Evolutionary conservation across 257 asterid genomes (phyloP), one percentile per base, ranked within the genome.

Genomic region (Coffea eugenioides): DNA sequence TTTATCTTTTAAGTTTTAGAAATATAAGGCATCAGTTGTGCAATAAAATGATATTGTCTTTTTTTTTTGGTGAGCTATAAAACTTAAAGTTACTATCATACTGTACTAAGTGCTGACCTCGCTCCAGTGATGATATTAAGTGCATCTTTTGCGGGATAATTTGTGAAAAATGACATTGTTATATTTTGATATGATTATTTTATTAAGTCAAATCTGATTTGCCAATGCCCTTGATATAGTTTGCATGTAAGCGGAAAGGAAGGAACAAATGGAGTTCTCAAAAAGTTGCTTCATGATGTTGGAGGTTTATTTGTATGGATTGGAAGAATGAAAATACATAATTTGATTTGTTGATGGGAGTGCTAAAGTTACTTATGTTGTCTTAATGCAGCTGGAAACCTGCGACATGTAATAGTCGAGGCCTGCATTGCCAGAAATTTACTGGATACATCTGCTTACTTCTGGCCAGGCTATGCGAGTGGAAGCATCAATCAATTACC

Each of bases 381-480:
- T 79, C 68, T 69, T 72, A 80, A 65, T 87, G 92, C 93, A 95
- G 99, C 97, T 81, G 99, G 99, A 76, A 92, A 82, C 88, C 87
- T 95, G 62, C 89, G 91, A 76, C 98, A 95, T 88, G 88, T 95
- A 85, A 92, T 95, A 68, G 90, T 95, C 31, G 99, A 95, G 83
- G 88, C 99, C 36, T 95, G 99, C 89, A 87, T 95, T 59, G 95
- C 97, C 56, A 87, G 99, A 81, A 91, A 90, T 83, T 93, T 95
- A 39, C 83, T 95, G 87, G 99, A 95, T 77, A 89, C 97, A 31
- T 90, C 99, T 69, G 98, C 94, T 82, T 95, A 95, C 88, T 83
- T 87, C 87, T 95, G 99, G 99, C 96, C 94, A 3, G 92, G 97
- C 77, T 95, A 91, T 70, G 97, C 91, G 52, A 93, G 82, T 68